Conservation (phyloP, 805 yeast genomes). For the Sungouiella blattae region DNA sequence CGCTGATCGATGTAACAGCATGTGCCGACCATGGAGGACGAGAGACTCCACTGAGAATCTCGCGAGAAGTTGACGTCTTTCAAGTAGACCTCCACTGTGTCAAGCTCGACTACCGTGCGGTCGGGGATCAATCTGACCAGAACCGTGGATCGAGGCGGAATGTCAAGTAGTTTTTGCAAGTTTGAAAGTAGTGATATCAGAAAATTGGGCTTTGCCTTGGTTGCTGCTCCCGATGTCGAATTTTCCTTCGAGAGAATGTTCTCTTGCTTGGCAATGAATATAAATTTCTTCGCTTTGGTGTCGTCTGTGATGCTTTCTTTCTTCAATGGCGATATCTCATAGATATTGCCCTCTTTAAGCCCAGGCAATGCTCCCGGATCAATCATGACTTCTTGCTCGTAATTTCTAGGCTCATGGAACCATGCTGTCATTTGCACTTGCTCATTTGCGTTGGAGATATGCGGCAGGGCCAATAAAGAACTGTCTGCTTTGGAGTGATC, state of each 20-base stretch:
- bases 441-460: no score
- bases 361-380: conserved; percentile 61
- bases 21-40: conserved; percentile 54
- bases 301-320: conserved; percentile 10
- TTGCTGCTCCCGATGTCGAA: background rate
- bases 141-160: conserved; percentile 67
- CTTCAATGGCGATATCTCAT: conserved; percentile 55
- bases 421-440: conserved; percentile 41
- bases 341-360: conserved; percentile 69
- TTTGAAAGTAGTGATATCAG: conserved; percentile 58
- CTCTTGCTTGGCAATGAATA: conserved; percentile 10
- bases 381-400: conserved; percentile 56
- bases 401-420: conserved; percentile 68
- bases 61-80: conserved; percentile 79
- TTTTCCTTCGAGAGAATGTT: conserved; percentile 9
- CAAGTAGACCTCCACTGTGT: conserved; percentile 75
- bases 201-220: conserved; percentile 24
- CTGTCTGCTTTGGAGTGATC: background rate
- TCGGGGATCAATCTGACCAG: conserved; percentile 45
- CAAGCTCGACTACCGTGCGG: conserved; percentile 58
- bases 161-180: conserved; percentile 54
- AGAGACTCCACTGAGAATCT: conserved; percentile 89
- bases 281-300: conserved; percentile 6
- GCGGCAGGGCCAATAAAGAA: conserved; percentile 3
- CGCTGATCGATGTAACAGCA: conserved; percentile 70